phyloP scores from a whole-genome alignment of 2,329 filamentous ascomycete genomes.

The Sporothrix phasma region DNA sequence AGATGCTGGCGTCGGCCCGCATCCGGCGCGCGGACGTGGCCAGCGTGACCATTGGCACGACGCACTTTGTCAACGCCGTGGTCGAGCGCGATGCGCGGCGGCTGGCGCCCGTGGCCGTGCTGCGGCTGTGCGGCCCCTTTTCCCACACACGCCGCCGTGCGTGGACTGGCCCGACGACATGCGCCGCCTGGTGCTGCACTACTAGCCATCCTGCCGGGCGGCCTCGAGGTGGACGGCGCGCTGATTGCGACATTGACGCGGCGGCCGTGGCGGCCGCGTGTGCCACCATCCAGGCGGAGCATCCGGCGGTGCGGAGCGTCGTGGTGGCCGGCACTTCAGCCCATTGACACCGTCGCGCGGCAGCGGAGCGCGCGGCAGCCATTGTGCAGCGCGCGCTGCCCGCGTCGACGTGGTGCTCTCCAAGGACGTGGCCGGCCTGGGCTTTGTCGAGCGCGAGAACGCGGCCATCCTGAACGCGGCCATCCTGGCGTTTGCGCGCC shows the following conservation, averaged over 20 bases:
- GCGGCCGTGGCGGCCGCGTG: constrained; percentile 32
- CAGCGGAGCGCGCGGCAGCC: constrained; percentile 40
- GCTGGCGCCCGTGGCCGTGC: constrained; percentile 41
- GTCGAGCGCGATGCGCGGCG: constrained; percentile 41
- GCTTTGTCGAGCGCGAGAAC: constrained; percentile 53
- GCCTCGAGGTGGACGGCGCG: constrained; percentile 41
- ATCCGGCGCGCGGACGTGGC: constrained; percentile 31
- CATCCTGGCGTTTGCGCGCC: constrained; percentile 46
- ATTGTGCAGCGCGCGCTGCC: constrained; percentile 33
- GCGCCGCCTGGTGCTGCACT: constrained; percentile 36
- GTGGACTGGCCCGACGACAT: constrained; percentile 44
- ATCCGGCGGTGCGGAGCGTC: constrained; percentile 32
- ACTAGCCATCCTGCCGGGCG: constrained; percentile 39
- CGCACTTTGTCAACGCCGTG: constrained; percentile 50
- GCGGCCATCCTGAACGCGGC: constrained; percentile 55
- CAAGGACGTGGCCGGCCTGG: constrained; percentile 42
- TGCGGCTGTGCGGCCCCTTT: constrained; percentile 45
- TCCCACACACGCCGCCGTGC: constrained; percentile 41
- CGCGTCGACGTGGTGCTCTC: constrained; percentile 38
- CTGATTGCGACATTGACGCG: constrained; percentile 38
- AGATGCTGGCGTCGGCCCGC: constrained; percentile 31
- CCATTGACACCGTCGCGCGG: constrained; percentile 37
- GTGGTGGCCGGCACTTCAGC: constrained; percentile 45
- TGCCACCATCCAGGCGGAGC: constrained; percentile 29
- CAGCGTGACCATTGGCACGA: constrained; percentile 44